phyloP scores from a whole-genome alignment of 2,329 filamentous ascomycete genomes.

The Fusarium nisikadoi region DNA sequence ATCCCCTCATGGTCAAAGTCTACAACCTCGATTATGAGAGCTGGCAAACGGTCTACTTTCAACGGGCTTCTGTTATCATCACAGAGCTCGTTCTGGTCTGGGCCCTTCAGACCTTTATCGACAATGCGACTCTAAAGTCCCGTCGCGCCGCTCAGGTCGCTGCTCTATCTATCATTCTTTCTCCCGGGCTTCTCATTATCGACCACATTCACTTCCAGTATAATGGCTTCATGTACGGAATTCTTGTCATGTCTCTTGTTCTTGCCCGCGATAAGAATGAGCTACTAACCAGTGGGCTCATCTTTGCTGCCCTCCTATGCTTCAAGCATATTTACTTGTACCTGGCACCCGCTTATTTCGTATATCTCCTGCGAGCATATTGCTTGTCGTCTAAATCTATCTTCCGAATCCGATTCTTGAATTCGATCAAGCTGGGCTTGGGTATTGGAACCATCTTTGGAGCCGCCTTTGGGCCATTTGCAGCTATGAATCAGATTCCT shows the following conservation, averaged over 20 bases:
- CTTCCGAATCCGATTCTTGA: constrained; percentile 79
- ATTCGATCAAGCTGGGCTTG: constrained; percentile 83
- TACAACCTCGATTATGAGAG: constrained; percentile 86
- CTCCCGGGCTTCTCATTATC: constrained; percentile 93
- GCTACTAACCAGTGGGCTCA: constrained; percentile 79
- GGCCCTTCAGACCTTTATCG: constrained; percentile 83
- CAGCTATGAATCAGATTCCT: constrained; percentile 80
- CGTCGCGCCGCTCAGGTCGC: constrained; percentile 85
- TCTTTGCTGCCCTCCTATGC: constrained; percentile 88
- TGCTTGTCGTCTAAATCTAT: constrained; percentile 83
- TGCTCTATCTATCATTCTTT: constrained; percentile 88
- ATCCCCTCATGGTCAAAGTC: constrained; percentile 84
- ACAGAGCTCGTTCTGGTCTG: constrained; percentile 87
- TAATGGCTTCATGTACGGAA: constrained; percentile 95
- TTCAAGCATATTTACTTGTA: constrained; percentile 99
- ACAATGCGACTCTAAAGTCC: constrained; percentile 71
- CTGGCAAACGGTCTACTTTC: constrained; percentile 95
- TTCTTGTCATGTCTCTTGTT: constrained; percentile 87
- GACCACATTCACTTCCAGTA: constrained; percentile 99
- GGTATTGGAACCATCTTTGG: constrained; percentile 78
- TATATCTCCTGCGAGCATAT: constrained; percentile 89
- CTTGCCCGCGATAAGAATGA: constrained; percentile 80
- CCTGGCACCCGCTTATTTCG: constrained; percentile 93
- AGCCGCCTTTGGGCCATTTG: constrained; percentile 91
- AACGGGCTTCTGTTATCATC: constrained; percentile 85